A percentile compares a stretch with the other conserved stretches of the same genome.
Evolutionary conservation across 768 basidiomycete species (phyloP).

Genomic region (Pholiota molesta): DNA sequence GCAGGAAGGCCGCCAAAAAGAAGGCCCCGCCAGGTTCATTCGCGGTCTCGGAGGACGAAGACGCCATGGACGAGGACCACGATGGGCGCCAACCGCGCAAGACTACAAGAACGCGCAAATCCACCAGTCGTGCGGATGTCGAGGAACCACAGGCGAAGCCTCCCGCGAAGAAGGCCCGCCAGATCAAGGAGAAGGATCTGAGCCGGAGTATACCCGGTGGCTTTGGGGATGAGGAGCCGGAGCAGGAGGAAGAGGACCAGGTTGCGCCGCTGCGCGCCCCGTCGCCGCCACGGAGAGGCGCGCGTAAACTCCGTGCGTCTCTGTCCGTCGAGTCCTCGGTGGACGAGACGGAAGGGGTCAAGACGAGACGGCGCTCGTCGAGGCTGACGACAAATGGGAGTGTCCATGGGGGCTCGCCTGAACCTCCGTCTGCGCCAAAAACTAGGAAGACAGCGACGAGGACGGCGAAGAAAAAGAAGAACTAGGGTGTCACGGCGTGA

Average conservation of each 20-base stretch:
- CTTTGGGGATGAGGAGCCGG: conserved; percentile 39
- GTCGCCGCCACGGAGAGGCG: conserved; percentile 25
- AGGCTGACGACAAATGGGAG: conserved; percentile 37
- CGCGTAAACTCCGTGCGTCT: conserved; percentile 32
- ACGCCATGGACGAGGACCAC: conserved; percentile 28
- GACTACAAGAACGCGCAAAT: conserved; percentile 16
- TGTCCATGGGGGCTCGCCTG: conserved; percentile 28
- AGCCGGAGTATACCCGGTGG: conserved; percentile 45
- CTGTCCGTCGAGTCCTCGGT: conserved; percentile 34
- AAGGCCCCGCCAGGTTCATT: conserved; percentile 25
- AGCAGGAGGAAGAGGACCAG: conserved; percentile 36
- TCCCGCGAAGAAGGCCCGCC: conserved; percentile 23
- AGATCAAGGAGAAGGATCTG: conserved; percentile 20
- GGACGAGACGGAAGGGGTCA: conserved; percentile 32
- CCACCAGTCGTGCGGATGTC: conserved; percentile 1
- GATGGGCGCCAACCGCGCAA: conserved; percentile 14
- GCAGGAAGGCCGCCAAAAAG: conserved; percentile 22
- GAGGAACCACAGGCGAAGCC: conserved; percentile 1
- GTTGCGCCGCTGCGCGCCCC: conserved; percentile 43
- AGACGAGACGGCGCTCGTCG: conserved; percentile 47
- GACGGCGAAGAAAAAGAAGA: conserved; percentile 8
- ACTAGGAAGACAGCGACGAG: conserved; percentile 23
- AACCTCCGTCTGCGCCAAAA: conserved; percentile 21
- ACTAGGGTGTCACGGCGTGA: background rate
- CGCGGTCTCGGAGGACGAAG: conserved; percentile 24